Conservation (phyloP, 768 basidiomycete species). For the Tulasnella sp. region DNA sequence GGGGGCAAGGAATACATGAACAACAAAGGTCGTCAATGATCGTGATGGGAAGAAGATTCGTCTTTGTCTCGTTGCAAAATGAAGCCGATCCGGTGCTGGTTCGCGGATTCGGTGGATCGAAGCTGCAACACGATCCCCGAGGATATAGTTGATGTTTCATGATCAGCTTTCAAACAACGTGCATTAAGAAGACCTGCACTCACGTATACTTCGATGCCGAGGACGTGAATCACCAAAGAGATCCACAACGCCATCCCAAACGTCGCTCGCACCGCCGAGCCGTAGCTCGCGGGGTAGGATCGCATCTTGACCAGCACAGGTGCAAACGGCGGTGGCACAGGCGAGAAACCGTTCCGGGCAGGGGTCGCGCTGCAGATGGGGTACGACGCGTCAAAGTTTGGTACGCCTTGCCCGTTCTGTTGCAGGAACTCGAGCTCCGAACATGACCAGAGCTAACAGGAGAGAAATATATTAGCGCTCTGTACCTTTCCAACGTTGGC, state of each 20-base stretch:
- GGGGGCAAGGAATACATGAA: neutral
- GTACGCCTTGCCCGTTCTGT: slow-evolving; percentile 14
- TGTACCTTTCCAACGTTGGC: neutral
- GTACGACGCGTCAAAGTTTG: neutral
- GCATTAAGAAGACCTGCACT: neutral
- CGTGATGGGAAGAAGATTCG: neutral
- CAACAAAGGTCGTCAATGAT: neutral
- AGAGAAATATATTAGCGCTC: neutral
- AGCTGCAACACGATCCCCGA: neutral
- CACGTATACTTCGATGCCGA: slow-evolving; percentile 30
- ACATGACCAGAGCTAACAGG: slow-evolving; percentile 20
- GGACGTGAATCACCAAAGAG: slow-evolving; percentile 27
- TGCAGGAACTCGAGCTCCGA: slow-evolving; percentile 18
- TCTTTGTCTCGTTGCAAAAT: slow-evolving; percentile 13
- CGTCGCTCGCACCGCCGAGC: slow-evolving; percentile 10
- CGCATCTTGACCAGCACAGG: slow-evolving; percentile 15
- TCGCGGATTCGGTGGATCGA: slow-evolving; percentile 15
- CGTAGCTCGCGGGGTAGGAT: slow-evolving; percentile 17
- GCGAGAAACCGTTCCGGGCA: neutral
- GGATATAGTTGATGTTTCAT: too few species aligned
- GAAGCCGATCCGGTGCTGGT: slow-evolving; percentile 16
- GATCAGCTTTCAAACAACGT: neutral
- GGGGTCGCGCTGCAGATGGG: neutral
- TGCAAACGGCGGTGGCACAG: too few species aligned
- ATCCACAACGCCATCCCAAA: slow-evolving; percentile 28